These are phyloP conservation scores for Fagus sylvatica DNA, from an alignment of 306 rosid genomes.

Conservation along the genomic window DNA sequence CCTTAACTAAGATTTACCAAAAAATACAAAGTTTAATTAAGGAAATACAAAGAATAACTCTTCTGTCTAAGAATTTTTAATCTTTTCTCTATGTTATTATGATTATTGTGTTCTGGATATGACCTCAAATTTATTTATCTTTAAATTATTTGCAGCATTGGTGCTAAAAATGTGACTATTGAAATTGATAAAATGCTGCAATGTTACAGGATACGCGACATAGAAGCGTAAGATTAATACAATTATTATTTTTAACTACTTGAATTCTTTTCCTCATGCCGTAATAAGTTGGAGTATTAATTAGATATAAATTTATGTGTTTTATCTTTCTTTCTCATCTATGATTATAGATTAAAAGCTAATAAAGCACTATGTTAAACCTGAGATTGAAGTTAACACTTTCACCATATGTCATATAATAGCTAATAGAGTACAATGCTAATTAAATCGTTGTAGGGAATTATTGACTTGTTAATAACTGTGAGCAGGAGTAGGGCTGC, in stretches of 20 bases:
- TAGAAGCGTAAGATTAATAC: constrained; percentile 18
- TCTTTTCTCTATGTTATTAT: neutral
- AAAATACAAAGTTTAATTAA: too few species aligned
- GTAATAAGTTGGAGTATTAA: neutral
- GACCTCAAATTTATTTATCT: too few species aligned
- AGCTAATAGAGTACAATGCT: too few species aligned
- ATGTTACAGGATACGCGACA: constrained; percentile 11
- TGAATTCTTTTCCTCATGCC: neutral
- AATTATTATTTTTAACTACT: neutral
- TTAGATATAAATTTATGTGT: neutral
- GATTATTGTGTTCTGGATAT: too few species aligned
- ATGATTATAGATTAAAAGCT: neutral
- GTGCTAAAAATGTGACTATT: constrained; percentile 26
- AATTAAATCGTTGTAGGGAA: too few species aligned
- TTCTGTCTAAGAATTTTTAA: too few species aligned
- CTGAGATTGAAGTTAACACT: too few species aligned
- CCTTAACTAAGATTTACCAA: too few species aligned
- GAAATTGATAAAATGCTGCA: constrained; percentile 18
- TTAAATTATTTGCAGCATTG: constrained; percentile 30
- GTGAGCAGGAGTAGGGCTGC: constrained; percentile 7
- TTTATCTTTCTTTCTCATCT: neutral
- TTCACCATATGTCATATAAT: too few species aligned
- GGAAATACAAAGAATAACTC: too few species aligned
- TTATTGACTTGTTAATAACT: neutral
- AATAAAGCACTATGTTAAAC: too few species aligned